Percentiles rank a stretch among this genome's conserved stretches.
phyloP scores from a whole-genome alignment of 441 rosid species.

The Biscutella auriculata region DNA sequence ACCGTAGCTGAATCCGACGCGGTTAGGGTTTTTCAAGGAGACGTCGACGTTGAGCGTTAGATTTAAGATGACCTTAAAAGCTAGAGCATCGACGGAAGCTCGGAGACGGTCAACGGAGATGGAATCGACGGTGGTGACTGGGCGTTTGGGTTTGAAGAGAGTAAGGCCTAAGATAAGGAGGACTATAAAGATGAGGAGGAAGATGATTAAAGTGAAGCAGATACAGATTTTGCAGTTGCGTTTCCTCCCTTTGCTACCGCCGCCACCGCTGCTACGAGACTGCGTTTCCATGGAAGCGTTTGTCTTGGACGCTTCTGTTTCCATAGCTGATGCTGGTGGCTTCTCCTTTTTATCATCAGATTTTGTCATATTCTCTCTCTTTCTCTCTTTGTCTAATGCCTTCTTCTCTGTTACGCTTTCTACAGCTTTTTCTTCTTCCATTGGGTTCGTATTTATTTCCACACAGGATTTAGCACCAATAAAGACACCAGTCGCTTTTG shows the following conservation, averaged over 20 bases:
- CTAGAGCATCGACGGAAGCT: conserved; percentile 20
- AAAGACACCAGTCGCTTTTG: no score
- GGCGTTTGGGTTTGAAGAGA: conserved; percentile 61
- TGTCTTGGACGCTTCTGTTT: not conserved
- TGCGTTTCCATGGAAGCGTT: conserved; percentile 23
- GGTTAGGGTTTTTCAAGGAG: conserved; percentile 57
- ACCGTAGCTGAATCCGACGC: conserved; percentile 46
- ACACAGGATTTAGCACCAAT: no score
- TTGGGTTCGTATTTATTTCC: no score
- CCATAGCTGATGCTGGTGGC: conserved; percentile 7
- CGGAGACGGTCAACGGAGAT: conserved; percentile 25
- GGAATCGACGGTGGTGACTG: conserved; percentile 35
- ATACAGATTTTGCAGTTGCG: conserved; percentile 40
- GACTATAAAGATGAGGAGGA: conserved; percentile 27
- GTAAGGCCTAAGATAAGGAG: conserved; percentile 48
- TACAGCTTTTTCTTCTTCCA: not conserved
- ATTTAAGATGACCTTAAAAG: conserved; percentile 32
- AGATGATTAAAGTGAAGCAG: conserved; percentile 13
- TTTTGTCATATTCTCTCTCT: not conserved
- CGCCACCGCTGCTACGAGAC: conserved; percentile 1
- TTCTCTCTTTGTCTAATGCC: not conserved
- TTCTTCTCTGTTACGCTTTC: conserved; percentile 2
- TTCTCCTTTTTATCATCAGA: conserved; percentile 4
- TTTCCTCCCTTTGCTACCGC: conserved; percentile 5
- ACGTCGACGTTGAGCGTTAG: conserved; percentile 37